phyloP scores from a whole-genome alignment of 768 basidiomycete genomes.

The Pleurotus ostreatus region DNA sequence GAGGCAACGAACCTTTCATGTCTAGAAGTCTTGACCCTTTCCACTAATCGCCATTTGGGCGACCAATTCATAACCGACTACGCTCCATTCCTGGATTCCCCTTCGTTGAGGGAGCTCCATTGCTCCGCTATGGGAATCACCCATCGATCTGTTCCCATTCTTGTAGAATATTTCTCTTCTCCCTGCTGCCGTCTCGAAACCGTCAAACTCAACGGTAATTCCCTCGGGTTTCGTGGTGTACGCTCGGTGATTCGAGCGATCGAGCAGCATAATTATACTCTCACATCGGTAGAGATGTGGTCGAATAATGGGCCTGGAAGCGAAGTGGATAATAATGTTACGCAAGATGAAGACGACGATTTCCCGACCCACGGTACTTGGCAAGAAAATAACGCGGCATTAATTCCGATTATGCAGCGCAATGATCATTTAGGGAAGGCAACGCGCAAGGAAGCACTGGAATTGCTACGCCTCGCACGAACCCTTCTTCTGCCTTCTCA shows the following conservation, averaged over 20 bases:
- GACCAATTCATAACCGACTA: conserved; percentile 48
- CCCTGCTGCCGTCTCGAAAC: conserved; percentile 43
- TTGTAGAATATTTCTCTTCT: conserved; percentile 49
- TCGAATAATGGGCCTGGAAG: conserved; percentile 29
- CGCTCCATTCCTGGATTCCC: conserved; percentile 45
- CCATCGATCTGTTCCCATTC: conserved; percentile 30
- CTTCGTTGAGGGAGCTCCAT: conserved; percentile 48
- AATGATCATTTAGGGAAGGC: conserved; percentile 37
- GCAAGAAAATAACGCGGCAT: conserved; percentile 28
- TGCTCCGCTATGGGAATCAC: conserved; percentile 51
- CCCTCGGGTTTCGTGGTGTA: conserved; percentile 42
- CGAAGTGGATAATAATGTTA: conserved; percentile 13
- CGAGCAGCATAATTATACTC: conserved; percentile 38
- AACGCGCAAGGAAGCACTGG: conserved; percentile 43
- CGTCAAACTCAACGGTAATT: conserved; percentile 55
- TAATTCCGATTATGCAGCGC: conserved; percentile 33
- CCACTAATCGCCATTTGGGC: conserved; percentile 43
- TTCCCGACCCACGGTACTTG: conserved; percentile 22
- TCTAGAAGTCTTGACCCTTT: conserved; percentile 46
- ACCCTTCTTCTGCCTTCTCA: neutral
- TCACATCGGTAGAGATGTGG: conserved; percentile 46
- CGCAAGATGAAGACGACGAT: conserved; percentile 21
- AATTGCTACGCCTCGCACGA: conserved; percentile 40
- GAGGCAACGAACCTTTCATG: conserved; percentile 51
- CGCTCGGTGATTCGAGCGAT: conserved; percentile 42